Evolutionary conservation across 2,329 filamentous ascomycete genomes (phyloP), one percentile per base, ranked within the genome.

Genomic region (Thielaviopsis ethacetica): DNA sequence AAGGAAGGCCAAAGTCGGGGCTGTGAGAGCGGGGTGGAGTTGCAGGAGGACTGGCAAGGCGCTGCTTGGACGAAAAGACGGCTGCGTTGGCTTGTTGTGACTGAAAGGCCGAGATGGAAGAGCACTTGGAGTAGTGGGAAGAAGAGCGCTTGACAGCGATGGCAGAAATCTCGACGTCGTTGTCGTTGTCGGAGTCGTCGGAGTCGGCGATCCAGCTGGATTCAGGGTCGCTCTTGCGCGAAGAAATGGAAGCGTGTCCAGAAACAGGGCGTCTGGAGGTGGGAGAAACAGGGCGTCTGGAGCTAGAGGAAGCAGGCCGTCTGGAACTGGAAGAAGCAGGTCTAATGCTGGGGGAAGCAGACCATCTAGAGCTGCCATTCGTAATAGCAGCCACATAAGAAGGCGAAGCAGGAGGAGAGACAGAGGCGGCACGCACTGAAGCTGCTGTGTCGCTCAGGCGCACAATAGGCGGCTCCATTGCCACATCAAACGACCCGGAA

Each of bases 161-260:
- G 19, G 41, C 41, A 47, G 41, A 47, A 19, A 47, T 19, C 2
- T 47, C 15, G 19, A 47, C 57, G 9, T 66, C 65, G 9, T 69
- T 69, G 1, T 65, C 63, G 50, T 72, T 70, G 1, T 70, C 71
- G 38, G 72, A 70, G 15, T 64, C 62, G 19, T 71, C 70, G 6
- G 72, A 70, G 15, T 64, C 62, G 19, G 71, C 70, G 6, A 72
- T 69, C 71, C 71, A 73, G 55, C 70, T 72, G 52, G 67, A 64
- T 21, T 66, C 65, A 26, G 63, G 63, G 49, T 62, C 53, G 34
- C 52, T 61, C 50, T 58, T 58, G 13, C 27, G 57, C n/a, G 57
- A 58, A 47, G 51, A 52, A 49, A 58, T 58, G 15, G 57, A 58
- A 54, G 51, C 24, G 26, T 44, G 24, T 9, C 54, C 41, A 50